phyloP scores from a whole-genome alignment of 1,139 yeast genomes.

The Scheffersomyces titani region DNA sequence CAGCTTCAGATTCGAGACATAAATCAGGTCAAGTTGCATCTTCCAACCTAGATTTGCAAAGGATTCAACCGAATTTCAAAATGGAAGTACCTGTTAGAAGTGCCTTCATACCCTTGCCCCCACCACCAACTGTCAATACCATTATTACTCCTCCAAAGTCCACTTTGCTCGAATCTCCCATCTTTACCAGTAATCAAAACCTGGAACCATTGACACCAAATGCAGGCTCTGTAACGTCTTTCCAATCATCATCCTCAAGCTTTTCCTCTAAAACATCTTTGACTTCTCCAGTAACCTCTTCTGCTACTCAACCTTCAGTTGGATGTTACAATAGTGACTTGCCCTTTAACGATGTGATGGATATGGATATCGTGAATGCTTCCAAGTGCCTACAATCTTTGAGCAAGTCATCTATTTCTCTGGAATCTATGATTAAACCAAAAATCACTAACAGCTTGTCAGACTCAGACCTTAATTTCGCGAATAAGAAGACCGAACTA shows the following conservation, averaged over 20 bases:
- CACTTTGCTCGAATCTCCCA: background rate
- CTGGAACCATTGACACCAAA: background rate
- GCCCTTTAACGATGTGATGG: conserved; percentile 25
- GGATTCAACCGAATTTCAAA: background rate
- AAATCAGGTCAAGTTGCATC: background rate
- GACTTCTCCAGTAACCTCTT: background rate
- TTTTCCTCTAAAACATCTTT: background rate
- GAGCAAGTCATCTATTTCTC: conserved; percentile 12
- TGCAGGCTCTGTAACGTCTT: background rate
- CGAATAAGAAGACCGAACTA: background rate
- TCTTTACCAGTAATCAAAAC: background rate
- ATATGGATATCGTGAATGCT: conserved; percentile 41
- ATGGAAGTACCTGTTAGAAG: background rate
- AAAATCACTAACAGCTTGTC: background rate
- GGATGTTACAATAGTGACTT: background rate
- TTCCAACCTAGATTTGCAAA: background rate
- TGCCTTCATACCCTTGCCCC: background rate
- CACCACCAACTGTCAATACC: background rate
- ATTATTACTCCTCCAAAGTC: background rate
- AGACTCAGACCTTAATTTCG: background rate
- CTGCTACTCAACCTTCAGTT: background rate
- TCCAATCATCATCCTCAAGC: background rate
- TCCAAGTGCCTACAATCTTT: conserved; percentile 41
- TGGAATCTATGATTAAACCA: background rate
- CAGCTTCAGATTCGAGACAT: background rate